Evolutionary conservation across 208 protist species (phyloP).

Genomic region (Acanthamoeba healyi): DNA sequence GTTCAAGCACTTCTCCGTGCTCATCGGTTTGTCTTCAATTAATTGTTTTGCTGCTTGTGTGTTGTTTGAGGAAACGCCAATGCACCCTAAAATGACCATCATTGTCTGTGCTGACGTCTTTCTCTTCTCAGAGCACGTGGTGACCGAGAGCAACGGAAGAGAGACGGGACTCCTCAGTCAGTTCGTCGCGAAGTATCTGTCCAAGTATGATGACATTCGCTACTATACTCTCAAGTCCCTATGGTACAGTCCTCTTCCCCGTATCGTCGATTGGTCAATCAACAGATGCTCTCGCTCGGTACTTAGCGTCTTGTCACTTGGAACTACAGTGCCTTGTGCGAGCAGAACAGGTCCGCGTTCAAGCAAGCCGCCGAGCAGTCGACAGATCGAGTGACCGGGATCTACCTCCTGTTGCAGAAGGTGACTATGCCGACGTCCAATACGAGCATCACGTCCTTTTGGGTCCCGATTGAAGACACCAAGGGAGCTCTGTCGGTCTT

Average conservation of each 20-base stretch:
- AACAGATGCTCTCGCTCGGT: not conserved
- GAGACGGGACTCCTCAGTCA: not conserved
- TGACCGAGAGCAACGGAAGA: not conserved
- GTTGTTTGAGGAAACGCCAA: too few species aligned
- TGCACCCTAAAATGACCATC: too few species aligned
- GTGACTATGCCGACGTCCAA: slow-evolving; percentile 24
- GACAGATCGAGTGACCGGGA: not conserved
- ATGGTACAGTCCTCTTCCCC: not conserved
- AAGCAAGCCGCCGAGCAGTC: not conserved
- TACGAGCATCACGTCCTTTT: slow-evolving; percentile 25
- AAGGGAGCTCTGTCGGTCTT: not conserved
- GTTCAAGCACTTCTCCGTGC: not conserved
- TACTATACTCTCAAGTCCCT: slow-evolving; percentile 64
- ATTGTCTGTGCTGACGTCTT: not conserved
- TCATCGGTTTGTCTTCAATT: slow-evolving; percentile 1
- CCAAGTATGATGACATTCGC: slow-evolving; percentile 30
- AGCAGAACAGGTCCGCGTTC: not conserved
- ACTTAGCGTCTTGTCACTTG: not conserved
- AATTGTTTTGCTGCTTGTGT: not conserved
- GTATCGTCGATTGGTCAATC: too few species aligned
- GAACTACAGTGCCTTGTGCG: not conserved
- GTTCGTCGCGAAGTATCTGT: slow-evolving; percentile 20
- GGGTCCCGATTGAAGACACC: not conserved
- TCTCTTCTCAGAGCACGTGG: slow-evolving; percentile 14
- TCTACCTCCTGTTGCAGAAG: slow-evolving; percentile 58